phyloP scores from a whole-genome alignment of 306 rosid genomes.

The Herpetospermum pedunculosum region DNA sequence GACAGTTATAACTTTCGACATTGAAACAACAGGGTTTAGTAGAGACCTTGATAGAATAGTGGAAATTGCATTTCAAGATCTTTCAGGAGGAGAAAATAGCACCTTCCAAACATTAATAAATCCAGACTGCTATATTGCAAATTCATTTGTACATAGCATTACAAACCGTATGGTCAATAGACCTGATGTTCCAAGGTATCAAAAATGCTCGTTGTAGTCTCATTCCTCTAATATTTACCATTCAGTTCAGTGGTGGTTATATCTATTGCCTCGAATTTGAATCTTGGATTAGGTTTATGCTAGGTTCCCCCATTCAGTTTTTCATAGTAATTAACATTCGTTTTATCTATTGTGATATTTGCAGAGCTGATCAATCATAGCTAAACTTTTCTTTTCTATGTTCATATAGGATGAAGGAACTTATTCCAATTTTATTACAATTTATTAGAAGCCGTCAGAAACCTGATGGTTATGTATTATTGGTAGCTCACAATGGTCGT shows the following conservation, averaged over 20 bases:
- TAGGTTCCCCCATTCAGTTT: background rate
- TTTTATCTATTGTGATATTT: background rate
- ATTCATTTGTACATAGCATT: slow-evolving; percentile 53
- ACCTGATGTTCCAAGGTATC: slow-evolving; percentile 81
- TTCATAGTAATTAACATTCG: background rate
- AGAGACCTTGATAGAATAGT: slow-evolving; percentile 44
- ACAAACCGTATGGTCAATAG: slow-evolving; percentile 43
- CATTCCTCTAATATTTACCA: background rate
- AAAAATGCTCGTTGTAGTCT: slow-evolving; percentile 3
- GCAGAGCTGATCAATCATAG: background rate
- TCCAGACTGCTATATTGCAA: slow-evolving; percentile 43
- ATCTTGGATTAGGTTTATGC: background rate
- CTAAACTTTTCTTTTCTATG: background rate
- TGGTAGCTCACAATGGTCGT: slow-evolving; percentile 76
- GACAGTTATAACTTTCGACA: slow-evolving; percentile 57
- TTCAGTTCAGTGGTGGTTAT: background rate
- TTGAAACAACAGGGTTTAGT: slow-evolving; percentile 72
- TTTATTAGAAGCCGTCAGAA: slow-evolving; percentile 61
- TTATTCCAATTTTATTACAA: slow-evolving; percentile 53
- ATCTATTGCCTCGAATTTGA: background rate
- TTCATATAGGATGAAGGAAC: slow-evolving; percentile 62
- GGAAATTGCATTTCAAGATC: slow-evolving; percentile 76
- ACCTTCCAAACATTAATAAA: slow-evolving; percentile 82
- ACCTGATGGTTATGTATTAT: slow-evolving; percentile 55
- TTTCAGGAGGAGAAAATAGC: slow-evolving; percentile 75